These are phyloP conservation scores for Mortierella sp. DNA, from an alignment of 371 early-diverging fungal genomes.

Conservation along the genomic window DNA sequence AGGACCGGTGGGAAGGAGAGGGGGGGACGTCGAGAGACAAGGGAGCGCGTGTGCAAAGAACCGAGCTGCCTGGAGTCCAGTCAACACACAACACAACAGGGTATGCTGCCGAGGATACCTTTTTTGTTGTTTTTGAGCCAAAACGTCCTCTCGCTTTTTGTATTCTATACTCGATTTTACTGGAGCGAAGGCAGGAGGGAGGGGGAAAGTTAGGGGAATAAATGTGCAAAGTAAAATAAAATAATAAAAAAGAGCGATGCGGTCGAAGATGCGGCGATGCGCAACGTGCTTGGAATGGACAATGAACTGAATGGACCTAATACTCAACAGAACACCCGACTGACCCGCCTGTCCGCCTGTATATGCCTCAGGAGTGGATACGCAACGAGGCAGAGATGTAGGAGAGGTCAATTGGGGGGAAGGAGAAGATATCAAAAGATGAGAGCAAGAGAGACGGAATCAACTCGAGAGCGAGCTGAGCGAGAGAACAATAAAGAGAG, in stretches of 20 bases:
- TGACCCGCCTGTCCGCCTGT: too few species aligned
- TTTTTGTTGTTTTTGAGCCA: too few species aligned
- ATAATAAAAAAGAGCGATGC: constrained; percentile 5
- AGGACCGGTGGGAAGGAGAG: background rate
- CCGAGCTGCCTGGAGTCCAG: background rate
- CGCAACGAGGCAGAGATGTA: too few species aligned
- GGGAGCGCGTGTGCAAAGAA: background rate
- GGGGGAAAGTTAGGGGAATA: background rate
- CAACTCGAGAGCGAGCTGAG: too few species aligned
- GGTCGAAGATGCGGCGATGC: background rate
- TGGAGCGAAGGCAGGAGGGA: background rate
- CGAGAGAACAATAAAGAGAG: too few species aligned
- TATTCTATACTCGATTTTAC: background rate
- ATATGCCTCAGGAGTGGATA: background rate
- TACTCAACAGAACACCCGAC: too few species aligned
- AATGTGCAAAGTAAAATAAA: background rate
- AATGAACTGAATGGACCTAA: too few species aligned
- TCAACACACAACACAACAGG: too few species aligned
- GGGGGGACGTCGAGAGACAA: background rate
- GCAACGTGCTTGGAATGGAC: background rate
- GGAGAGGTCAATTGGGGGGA: too few species aligned
- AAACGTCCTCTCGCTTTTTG: background rate
- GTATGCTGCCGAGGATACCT: background rate
- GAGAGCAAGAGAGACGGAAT: too few species aligned
- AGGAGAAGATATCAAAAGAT: too few species aligned